Evolutionary conservation across 371 early-diverging fungal genomes (phyloP), one percentile per base, ranked within the genome.

Genomic region (Rhizopus arrhizus): DNA sequence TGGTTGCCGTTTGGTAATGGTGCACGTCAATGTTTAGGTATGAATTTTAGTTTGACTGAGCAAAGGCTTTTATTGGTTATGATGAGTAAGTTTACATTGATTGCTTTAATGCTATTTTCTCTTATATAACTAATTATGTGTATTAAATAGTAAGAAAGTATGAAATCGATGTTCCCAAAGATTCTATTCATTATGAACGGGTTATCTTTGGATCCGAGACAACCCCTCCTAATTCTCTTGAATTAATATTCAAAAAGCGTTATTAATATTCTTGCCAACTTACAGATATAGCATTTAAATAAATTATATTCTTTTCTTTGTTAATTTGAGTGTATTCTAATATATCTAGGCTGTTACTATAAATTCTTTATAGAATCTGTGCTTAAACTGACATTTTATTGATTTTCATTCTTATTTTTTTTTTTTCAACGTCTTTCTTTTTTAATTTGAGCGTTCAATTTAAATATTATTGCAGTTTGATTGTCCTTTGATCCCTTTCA

Each of bases 1-100:
- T 85, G 75, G 75, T 46, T 80, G 9, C 83, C 86, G 22, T 85
- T 85, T 56, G 68, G 78, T 54, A 65, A 70, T 36, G 86, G 85
- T 7, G 48, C 73, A 3, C 75, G 85, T 41, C 75, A 81, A 61
- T 86, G 88, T 48, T 66, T 84, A 46, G 88, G 85, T 33, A 73
- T 79, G 72, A 77, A 84, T 46, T 86, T 87, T 53, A 78, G 83
- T 4, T 63, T 86, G 56, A 59, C 74, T 12, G 82, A 83, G 38
- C 85, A 84, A 64, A 72, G 82, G n/a, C 68, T 84, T 11, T 35
- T 82, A 2, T 62, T 84, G 15, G 60, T 78, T 7, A 75, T 82
- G 76, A 52, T 86, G 3, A 55, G 73, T 76, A 65, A 72, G 70
- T 68, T 68, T 63, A 22, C 12, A 22, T 3, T 34, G 10, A 35